Evolutionary conservation across 305 asterid genomes (phyloP), one percentile per base, ranked within the genome.

Genomic region (Fraxinus xanthoxyloides): DNA sequence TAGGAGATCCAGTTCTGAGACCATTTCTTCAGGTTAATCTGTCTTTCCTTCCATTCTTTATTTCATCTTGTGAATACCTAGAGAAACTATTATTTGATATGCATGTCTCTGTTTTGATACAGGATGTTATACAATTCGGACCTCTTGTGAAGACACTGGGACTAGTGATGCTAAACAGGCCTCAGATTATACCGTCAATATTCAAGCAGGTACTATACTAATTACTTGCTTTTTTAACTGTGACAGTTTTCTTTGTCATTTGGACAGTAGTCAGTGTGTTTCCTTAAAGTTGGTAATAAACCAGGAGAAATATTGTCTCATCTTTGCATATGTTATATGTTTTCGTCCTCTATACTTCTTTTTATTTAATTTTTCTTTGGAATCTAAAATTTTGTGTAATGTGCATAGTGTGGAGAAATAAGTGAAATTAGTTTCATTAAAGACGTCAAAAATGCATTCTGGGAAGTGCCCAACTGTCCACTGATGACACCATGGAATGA

Each of bases 71-170:
- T 40, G 59, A 46, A 48, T 80, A 63, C 73, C n/a, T 54, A 23
- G 76, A 34, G 46, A 59, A 63, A 67, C 78, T 83, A 75, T 83
- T 56, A 40, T 77, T 35, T 51, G 59, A 80, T 28, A 24, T 77
- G 4, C 63, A 31, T 38, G 67, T 17, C 10, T 43, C 9, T 63
- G 65, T 79, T 23, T 28, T 38, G 30, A 72, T 85, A 77, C 89
- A 93, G 98, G 99, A 95, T 85, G 99, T 95, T 63, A 89, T 95
- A 84, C 99, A 94, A 86, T 95, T 95, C 83, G 98, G 93, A 40
- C 99, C 99, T 38, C 95, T 95, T 76, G 95, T 92, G 51, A 94
- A 92, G 90, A 95, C 97, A 46, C 82, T 95, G 77, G 98, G 98
- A 85, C 90, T 89, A 31, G 94, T 95, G 82, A 89, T 90, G 97